A percentile compares a stretch with the other conserved stretches of the same genome.
These are phyloP conservation scores for Eimeria tenella DNA, from an alignment of 169 alveolate genomes.

Conservation along the genomic window DNA sequence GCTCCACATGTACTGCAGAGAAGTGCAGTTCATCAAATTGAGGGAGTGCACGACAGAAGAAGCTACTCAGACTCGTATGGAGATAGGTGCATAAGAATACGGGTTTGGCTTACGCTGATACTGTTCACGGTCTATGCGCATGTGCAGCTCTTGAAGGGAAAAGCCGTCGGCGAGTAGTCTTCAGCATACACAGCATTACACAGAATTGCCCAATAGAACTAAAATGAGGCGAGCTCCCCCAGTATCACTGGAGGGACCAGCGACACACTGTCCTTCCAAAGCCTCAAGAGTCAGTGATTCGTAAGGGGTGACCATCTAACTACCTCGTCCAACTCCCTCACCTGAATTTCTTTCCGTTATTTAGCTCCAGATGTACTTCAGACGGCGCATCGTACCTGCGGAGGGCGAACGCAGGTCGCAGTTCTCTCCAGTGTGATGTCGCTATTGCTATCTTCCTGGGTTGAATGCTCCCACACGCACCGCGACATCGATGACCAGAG, in stretches of 20 bases:
- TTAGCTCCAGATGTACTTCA: constrained; percentile 43
- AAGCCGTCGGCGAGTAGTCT: constrained; percentile 49
- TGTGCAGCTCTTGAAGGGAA: constrained; percentile 61
- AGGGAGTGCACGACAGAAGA: background rate
- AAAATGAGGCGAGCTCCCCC: too few relatives aligned
- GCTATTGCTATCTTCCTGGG: too few relatives aligned
- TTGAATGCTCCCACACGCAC: too few relatives aligned
- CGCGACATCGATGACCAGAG: too few relatives aligned
- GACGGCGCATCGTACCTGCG: constrained; percentile 66
- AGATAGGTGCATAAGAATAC: background rate
- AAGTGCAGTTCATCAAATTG: background rate
- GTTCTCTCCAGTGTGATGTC: too few relatives aligned
- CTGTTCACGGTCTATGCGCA: constrained; percentile 70
- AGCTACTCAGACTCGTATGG: background rate
- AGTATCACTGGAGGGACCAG: too few relatives aligned
- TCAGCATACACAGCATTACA: too few relatives aligned
- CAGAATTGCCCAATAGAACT: too few relatives aligned
- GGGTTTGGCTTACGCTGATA: constrained; percentile 59
- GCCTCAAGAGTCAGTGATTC: too few relatives aligned
- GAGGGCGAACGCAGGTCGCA: too few relatives aligned
- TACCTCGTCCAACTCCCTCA: background rate
- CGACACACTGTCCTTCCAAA: too few relatives aligned
- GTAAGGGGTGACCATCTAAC: too few relatives aligned
- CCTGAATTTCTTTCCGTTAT: constrained; percentile 62
- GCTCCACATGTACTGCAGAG: constrained; percentile 53